These are phyloP conservation scores for Gardenia jasminoides DNA, from an alignment of 257 asterid genomes.

Conservation along the genomic window DNA sequence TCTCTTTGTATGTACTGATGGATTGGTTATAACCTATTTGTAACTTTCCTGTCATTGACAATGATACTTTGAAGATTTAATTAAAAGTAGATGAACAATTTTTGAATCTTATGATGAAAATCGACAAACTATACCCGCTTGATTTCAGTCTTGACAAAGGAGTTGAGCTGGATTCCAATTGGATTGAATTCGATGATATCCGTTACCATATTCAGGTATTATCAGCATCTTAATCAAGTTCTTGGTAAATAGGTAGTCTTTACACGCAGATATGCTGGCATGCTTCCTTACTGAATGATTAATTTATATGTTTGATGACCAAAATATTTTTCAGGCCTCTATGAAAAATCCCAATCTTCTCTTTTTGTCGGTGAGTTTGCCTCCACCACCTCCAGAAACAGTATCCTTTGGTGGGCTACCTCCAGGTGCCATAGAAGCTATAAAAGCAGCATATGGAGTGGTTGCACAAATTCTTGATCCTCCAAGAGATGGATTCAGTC, in stretches of 20 bases:
- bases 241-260: not conserved
- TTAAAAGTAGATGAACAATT: not conserved
- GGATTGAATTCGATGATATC: constrained; percentile 90
- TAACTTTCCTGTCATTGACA: not conserved
- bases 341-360: constrained; percentile 76
- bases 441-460: constrained; percentile 77
- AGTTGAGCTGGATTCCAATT: constrained; percentile 84
- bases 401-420: constrained; percentile 85
- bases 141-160: constrained; percentile 84
- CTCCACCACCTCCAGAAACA: constrained; percentile 89
- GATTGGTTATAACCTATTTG: not conserved
- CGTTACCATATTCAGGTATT: constrained; percentile 90
- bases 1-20: not conserved
- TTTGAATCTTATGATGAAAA: not conserved
- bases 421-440: constrained; percentile 88
- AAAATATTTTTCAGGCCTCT: constrained; percentile 53
- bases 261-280: not conserved
- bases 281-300: not conserved
- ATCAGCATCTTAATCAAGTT: not conserved
- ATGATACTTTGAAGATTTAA: not conserved
- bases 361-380: constrained; percentile 69
- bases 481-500: constrained; percentile 94
- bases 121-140: constrained; percentile 9
- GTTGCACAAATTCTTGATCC: constrained; percentile 95
- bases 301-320: constrained; percentile 8